phyloP scores from a whole-genome alignment of 352 stramenopile genomes.

The Globisporangium alternatum region DNA sequence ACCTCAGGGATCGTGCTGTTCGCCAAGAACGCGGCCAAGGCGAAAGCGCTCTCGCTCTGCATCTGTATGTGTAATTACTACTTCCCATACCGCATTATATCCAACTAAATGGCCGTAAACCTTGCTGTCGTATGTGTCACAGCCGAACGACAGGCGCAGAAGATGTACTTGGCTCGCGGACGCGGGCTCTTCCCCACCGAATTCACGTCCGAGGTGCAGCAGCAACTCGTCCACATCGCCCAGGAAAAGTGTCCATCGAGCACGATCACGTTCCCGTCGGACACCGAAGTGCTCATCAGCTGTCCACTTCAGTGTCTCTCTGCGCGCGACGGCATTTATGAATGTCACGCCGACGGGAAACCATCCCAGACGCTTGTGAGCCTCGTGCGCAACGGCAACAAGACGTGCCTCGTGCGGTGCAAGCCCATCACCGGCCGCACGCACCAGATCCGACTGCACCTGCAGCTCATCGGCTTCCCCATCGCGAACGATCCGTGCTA shows the following conservation, averaged over 20 bases:
- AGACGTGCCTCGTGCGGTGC: constrained; percentile 90
- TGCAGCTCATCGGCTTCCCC: constrained; percentile 90
- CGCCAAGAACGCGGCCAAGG: constrained; percentile 73
- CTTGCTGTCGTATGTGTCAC: neutral
- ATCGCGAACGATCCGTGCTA: constrained; percentile 99
- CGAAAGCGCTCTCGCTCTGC: constrained; percentile 62
- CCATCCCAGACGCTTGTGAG: constrained; percentile 71
- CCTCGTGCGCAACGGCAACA: constrained; percentile 48
- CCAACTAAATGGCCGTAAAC: neutral
- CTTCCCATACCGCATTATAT: neutral
- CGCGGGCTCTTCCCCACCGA: constrained; percentile 79
- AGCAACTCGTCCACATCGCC: constrained; percentile 36
- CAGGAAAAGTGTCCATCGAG: constrained; percentile 45
- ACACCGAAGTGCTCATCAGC: constrained; percentile 60
- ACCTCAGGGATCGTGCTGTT: constrained; percentile 91
- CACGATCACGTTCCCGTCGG: constrained; percentile 50
- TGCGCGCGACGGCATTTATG: constrained; percentile 78
- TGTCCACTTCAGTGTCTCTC: constrained; percentile 82
- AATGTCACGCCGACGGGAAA: constrained; percentile 83
- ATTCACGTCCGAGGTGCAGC: constrained; percentile 34
- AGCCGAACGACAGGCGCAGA: constrained; percentile 86
- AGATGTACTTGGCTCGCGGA: constrained; percentile 95
- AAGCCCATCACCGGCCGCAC: constrained; percentile 94
- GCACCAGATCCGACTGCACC: constrained; percentile 97
- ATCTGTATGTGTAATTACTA: constrained; percentile 48